Percentiles rank a stretch among this genome's conserved stretches.
Conservation (phyloP, 345 rosid genomes). For the Gossypium stocksii region DNA sequence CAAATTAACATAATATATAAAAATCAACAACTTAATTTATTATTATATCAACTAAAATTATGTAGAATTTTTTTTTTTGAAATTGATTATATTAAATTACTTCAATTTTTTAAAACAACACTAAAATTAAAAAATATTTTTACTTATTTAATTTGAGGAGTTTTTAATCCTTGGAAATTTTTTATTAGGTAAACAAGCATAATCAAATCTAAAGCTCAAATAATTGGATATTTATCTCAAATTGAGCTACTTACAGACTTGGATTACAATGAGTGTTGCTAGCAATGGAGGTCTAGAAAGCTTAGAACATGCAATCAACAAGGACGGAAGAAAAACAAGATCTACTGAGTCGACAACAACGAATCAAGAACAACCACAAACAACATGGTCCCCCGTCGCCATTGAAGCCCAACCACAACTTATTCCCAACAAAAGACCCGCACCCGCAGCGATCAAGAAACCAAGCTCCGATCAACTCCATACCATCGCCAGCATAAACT, state of each 20-base stretch:
- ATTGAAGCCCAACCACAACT: background rate
- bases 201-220: no score
- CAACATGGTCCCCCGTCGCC: background rate
- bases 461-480: background rate
- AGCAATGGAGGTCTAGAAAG: background rate
- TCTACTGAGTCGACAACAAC: background rate
- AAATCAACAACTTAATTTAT: no score
- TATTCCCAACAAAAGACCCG: background rate
- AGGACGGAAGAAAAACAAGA: background rate
- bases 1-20: no score
- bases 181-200: no score
- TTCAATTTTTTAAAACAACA: no score
- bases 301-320: constrained; percentile 2
- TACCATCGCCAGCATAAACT: constrained; percentile 27
- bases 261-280: background rate
- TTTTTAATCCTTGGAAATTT: no score
- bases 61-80: no score
- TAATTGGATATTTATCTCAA: background rate
- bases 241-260: background rate
- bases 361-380: background rate
- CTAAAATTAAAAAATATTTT: no score
- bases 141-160: no score
- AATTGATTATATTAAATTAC: no score
- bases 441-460: constrained; percentile 7
- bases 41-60: no score